Base-by-base conservation (phyloP, 2,329 filamentous ascomycete species). In the Neofusicoccum umdonicola region DNA sequence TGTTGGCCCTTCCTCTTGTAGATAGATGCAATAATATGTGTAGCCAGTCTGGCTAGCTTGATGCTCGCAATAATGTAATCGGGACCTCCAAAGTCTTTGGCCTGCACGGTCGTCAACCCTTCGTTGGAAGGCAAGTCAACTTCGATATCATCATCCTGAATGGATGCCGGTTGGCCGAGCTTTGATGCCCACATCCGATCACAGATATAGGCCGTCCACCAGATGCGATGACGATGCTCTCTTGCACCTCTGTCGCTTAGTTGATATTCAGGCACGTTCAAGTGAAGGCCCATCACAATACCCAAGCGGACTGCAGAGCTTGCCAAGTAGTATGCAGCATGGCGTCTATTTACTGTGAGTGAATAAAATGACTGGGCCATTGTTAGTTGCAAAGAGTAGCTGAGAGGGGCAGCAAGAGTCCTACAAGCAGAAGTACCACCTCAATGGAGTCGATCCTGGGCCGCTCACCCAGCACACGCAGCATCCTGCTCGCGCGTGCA, bases 391-490 rank as follows among this genome's bases (percentile, higher is more conserved):
- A 11, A 41, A 44, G 15, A 0, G 9, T 19, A 13, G 2, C 15
- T 5, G n/a, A 66, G 8, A 44, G 37, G 15, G 15, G 12, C 5
- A 5, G 13, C 15, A 15, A 5, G 12, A 13, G 34, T 22, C 78
- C 67, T 71, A 82, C 80, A 13, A 83, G 74, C 3, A 83, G 73
- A 1, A 83, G 68, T 6, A 79, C 67, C 1, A 79, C 73, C 67
- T 83, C 81, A 8, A 83, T 75, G 2, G 78, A 71, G 7, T 82
- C 80, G 11, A 82, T 71, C 0, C 74, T 73, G 0, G 81, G 80
- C 0, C 81, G 70, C 54, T 83, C 81, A 39, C 76, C 75, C 0
- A 79, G 69, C 13, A 81, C 75, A 0, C 75, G 72, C 0, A 82
- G 70, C 6, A 81, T 70, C 11, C 74, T 71, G 4, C 75, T 79